Evolutionary conservation across 108 stramenopile genomes (phyloP).

Genomic region (Epithemia pelagica): DNA sequence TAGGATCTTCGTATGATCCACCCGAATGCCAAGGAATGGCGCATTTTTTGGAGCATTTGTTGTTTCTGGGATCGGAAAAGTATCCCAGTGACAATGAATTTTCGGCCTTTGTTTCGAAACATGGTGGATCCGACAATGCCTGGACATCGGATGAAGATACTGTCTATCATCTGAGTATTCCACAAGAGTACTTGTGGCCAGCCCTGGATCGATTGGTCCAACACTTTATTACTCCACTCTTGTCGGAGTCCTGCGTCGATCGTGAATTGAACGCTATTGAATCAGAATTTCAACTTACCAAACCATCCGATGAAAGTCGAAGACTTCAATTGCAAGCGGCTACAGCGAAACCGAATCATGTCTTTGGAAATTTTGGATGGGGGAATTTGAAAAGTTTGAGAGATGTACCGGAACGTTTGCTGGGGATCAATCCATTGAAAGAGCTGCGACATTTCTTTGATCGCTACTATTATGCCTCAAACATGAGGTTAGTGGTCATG

Average conservation of each 20-base stretch:
- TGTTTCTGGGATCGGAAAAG: slow-evolving; percentile 92
- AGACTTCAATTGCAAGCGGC: slow-evolving; percentile 61
- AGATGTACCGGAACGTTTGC: slow-evolving; percentile 40
- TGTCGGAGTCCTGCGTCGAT: slow-evolving; percentile 71
- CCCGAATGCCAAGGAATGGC: slow-evolving; percentile 80
- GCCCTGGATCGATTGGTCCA: slow-evolving; percentile 92
- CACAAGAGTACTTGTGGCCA: slow-evolving; percentile 69
- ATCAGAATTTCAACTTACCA: slow-evolving; percentile 87
- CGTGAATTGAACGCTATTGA: slow-evolving; percentile 97
- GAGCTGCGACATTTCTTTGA: slow-evolving; percentile 67
- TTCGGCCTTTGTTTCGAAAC: slow-evolving; percentile 69
- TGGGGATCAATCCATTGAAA: slow-evolving; percentile 55
- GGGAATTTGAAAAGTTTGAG: slow-evolving; percentile 62
- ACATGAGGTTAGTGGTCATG: slow-evolving; percentile 83
- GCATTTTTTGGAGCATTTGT: slow-evolving; percentile 94
- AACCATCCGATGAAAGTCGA: slow-evolving; percentile 68
- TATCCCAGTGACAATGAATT: slow-evolving; percentile 90
- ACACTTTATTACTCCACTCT: slow-evolving; percentile 88
- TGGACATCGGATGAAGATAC: slow-evolving; percentile 93
- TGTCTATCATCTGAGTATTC: slow-evolving; percentile 87
- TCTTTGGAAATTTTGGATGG: slow-evolving; percentile 73
- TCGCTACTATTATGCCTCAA: slow-evolving; percentile 73
- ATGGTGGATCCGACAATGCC: slow-evolving; percentile 94
- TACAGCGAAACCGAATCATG: slow-evolving; percentile 59
- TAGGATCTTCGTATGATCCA: slow-evolving; percentile 89